Base-by-base conservation (phyloP, 148 eudicot species). In the Heliamphora exappendiculata region DNA sequence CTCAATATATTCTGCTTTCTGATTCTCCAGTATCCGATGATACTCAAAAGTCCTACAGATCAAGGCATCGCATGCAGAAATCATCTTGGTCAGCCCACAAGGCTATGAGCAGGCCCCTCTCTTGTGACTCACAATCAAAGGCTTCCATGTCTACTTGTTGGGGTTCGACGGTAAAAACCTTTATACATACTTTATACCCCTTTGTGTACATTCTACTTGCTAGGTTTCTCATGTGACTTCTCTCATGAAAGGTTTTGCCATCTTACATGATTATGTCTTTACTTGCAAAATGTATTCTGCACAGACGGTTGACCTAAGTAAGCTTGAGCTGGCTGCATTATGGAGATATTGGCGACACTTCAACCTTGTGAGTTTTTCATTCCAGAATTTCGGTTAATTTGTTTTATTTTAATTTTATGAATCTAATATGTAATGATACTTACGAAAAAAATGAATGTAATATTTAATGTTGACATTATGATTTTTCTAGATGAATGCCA, bases 331-430 rank as follows among this genome's bases (percentile, higher is more conserved):
- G 81, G 78, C 88, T 72, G 91, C 94, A 14, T 70, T 90, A 29
- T 84, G 94, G 91, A 88, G 87, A 84, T 90, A 90, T 81, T 79
- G 80, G 84, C 87, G 86, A 72, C 91, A 90, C 82, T 90, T 87
- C 70, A 88, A 90, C 67, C 90, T 90, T 82, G 94, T 90, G 71
- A 83, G 93, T 90, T 66, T 42, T 47, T 34, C 10, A 72, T 44
- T 6, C 64, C 57, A 33, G 7, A 17, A 4, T 33, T 0, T 3
- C n/a, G n/a, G n/a, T n/a, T n/a, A n/a, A n/a, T n/a, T n/a, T n/a
- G n/a, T n/a, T n/a, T n/a, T n/a, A n/a, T n/a, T n/a, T n/a, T n/a
- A n/a, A n/a, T n/a, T n/a, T n/a, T n/a, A n/a, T n/a, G n/a, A n/a
- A n/a, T n/a, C n/a, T n/a, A n/a, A n/a, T n/a, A n/a, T n/a, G n/a